A percentile compares a stretch with the other conserved stretches of the same genome.
phyloP scores from a whole-genome alignment of 1,284 basidiomycete genomes.

The Malassezia nana region DNA sequence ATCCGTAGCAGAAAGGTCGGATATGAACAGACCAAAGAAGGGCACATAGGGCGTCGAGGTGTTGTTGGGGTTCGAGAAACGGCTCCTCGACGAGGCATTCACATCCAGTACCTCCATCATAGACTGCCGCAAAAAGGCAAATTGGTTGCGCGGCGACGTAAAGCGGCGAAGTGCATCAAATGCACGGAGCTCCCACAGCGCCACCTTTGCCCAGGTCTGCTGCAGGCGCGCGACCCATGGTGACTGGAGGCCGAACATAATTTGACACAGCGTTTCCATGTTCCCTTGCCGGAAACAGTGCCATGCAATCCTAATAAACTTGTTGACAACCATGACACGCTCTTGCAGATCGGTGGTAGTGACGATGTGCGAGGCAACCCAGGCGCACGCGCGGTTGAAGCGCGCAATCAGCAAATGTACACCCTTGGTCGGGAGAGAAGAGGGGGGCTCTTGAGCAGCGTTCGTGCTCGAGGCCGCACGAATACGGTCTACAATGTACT shows the following conservation, averaged over 20 bases:
- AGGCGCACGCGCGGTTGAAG: constrained; percentile 76
- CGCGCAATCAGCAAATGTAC: constrained; percentile 63
- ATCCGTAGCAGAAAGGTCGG: constrained; percentile 36
- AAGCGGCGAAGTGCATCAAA: constrained; percentile 66
- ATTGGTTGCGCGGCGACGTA: constrained; percentile 61
- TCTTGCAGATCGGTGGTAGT: constrained; percentile 52
- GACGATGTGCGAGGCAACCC: constrained; percentile 65
- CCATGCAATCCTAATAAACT: constrained; percentile 80
- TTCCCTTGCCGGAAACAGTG: constrained; percentile 72
- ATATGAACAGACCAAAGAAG: constrained; percentile 42
- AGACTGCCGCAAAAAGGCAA: constrained; percentile 54
- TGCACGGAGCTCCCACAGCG: constrained; percentile 65
- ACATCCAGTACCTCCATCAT: constrained; percentile 29
- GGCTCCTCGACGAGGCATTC: constrained; percentile 16
- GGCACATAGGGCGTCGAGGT: constrained; percentile 20
- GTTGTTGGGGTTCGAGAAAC: constrained; percentile 11
- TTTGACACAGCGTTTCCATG: constrained; percentile 69
- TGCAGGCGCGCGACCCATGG: constrained; percentile 65
- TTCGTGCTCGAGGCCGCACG: not conserved
- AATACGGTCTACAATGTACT: constrained; percentile 12
- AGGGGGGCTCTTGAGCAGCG: not conserved
- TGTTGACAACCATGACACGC: constrained; percentile 60
- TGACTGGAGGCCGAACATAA: constrained; percentile 66
- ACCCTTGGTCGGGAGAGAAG: constrained; percentile 3
- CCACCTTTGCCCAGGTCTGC: constrained; percentile 61